Conservation (phyloP, 2,329 filamentous ascomycete species). For the Erysiphe pulchra region DNA sequence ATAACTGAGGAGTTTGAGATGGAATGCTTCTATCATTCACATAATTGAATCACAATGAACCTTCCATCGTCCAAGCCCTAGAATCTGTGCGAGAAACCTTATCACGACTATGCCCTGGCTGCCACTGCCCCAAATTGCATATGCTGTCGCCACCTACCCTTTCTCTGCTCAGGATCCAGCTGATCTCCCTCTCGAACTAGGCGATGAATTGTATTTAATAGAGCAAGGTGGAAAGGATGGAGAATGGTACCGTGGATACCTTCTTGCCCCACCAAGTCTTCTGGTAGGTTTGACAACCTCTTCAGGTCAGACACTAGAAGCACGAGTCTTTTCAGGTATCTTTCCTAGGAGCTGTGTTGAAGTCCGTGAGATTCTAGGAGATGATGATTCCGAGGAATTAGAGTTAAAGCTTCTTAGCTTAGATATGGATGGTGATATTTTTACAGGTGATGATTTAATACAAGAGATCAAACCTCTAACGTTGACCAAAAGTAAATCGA, state of each 20-base stretch:
- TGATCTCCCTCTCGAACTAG: constrained; percentile 88
- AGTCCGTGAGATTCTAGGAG: constrained; percentile 73
- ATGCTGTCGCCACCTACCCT: constrained; percentile 87
- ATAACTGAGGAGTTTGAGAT: too few species aligned
- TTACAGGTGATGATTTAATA: neutral
- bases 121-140: constrained; percentile 88
- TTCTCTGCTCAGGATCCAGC: constrained; percentile 69
- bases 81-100: neutral
- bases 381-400: constrained; percentile 25
- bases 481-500: constrained; percentile 1
- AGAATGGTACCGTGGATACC: constrained; percentile 84
- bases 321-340: constrained; percentile 93
- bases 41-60: neutral
- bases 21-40: neutral
- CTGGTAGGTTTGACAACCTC: constrained; percentile 74
- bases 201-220: constrained; percentile 96
- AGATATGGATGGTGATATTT: neutral
- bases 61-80: neutral
- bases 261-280: constrained; percentile 80
- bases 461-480: neutral
- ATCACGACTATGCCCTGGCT: constrained; percentile 58
- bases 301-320: constrained; percentile 81
- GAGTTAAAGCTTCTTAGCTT: neutral
- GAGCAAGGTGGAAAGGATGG: constrained; percentile 71
- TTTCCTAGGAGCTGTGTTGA: constrained; percentile 90